Evolutionary conservation across 148 eudicot species (phyloP).

Genomic region (Vaccinium myrtillus): DNA sequence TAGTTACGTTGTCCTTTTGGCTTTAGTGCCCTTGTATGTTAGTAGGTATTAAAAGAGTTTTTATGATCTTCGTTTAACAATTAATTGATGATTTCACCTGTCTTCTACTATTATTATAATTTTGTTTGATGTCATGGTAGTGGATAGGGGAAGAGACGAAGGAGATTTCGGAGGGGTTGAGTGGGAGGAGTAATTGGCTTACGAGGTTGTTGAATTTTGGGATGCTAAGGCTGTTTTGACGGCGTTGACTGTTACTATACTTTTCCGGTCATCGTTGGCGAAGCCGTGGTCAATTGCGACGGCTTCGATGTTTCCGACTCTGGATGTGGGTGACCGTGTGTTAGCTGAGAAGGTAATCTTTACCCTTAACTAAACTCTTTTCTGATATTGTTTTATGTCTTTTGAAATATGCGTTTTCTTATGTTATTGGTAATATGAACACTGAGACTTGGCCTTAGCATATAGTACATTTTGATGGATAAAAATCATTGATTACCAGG

Average conservation of each 20-base stretch:
- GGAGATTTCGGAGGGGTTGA: too few relatives aligned
- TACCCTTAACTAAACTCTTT: too few relatives aligned
- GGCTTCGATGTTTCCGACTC: slow-evolving; percentile 74
- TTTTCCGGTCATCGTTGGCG: slow-evolving; percentile 64
- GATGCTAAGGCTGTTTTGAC: too few relatives aligned
- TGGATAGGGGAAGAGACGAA: too few relatives aligned
- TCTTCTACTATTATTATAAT: not conserved
- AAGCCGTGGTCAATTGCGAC: slow-evolving; percentile 85
- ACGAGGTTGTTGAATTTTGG: not conserved
- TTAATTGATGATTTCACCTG: not conserved
- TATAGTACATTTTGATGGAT: not conserved
- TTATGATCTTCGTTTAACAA: not conserved
- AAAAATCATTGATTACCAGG: not conserved
- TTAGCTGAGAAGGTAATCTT: slow-evolving; percentile 78
- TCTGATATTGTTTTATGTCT: not conserved
- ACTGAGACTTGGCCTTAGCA: too few relatives aligned
- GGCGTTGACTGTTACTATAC: slow-evolving; percentile 21
- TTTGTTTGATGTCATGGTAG: not conserved
- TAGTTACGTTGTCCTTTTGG: not conserved
- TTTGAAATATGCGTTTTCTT: too few relatives aligned
- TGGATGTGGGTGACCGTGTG: slow-evolving; percentile 79
- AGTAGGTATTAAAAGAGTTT: not conserved
- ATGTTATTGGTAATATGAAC: too few relatives aligned
- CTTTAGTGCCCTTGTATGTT: not conserved
- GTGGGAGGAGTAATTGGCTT: slow-evolving; percentile 33